These are phyloP conservation scores for Colletotrichum sp. DNA, from an alignment of 2,329 filamentous ascomycete species.

Conservation along the genomic window DNA sequence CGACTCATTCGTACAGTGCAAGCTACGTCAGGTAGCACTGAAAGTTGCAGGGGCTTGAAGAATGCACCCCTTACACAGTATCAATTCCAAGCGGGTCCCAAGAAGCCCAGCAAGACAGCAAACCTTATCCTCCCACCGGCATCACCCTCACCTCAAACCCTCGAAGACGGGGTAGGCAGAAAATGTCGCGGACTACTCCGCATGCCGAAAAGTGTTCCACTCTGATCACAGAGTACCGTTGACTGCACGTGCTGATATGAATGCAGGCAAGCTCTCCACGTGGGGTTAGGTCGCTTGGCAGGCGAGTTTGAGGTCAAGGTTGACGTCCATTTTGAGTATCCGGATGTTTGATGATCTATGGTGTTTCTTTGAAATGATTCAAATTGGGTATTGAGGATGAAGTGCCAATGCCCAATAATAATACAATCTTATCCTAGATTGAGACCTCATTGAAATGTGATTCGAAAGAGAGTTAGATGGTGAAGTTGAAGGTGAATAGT, in stretches of 20 bases:
- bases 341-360: not conserved
- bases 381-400: accelerated
- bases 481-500: no score
- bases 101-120: not conserved
- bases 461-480: no score
- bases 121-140: not conserved
- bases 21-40: not conserved
- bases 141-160: not conserved
- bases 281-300: accelerated
- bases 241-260: not conserved
- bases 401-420: accelerated
- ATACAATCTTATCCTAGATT: not conserved
- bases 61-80: not conserved
- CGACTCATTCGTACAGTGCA: not conserved
- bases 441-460: no score
- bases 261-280: not conserved
- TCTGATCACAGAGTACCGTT: not conserved
- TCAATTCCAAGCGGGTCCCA: not conserved
- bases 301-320: not conserved
- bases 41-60: not conserved
- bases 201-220: not conserved
- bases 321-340: accelerated
- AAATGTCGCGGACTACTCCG: not conserved
- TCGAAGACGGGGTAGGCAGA: not conserved
- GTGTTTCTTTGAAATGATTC: not conserved